These are phyloP conservation scores for Epichloe sp. DNA, from an alignment of 2,329 filamentous ascomycete species.

Conservation along the genomic window DNA sequence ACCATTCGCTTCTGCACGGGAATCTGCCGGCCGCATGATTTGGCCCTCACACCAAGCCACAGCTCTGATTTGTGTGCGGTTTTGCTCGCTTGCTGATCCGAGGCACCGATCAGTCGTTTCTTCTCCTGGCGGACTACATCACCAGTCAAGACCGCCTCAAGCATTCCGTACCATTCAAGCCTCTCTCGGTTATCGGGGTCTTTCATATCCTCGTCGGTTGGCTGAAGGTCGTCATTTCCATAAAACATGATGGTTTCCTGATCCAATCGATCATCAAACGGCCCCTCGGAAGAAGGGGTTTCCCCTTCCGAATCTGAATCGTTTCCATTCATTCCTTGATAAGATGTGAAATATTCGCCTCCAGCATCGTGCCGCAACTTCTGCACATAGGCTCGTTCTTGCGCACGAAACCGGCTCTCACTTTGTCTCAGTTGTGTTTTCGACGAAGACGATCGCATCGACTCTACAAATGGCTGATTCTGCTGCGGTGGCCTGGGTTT, in stretches of 20 bases:
- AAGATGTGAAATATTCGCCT: slow-evolving; percentile 58
- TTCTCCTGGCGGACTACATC: slow-evolving; percentile 98
- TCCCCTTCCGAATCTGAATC: slow-evolving; percentile 87
- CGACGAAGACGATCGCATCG: slow-evolving; percentile 37
- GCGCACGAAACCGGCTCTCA: slow-evolving; percentile 34
- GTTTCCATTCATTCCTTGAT: slow-evolving; percentile 45
- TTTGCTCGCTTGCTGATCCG: slow-evolving; percentile 42
- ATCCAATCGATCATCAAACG: slow-evolving; percentile 78
- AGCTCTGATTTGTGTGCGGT: slow-evolving; percentile 64
- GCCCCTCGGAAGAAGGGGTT: slow-evolving; percentile 71
- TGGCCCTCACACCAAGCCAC: slow-evolving; percentile 80
- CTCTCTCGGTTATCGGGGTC: slow-evolving; percentile 80
- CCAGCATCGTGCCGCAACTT: slow-evolving; percentile 64
- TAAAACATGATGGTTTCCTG: slow-evolving; percentile 90
- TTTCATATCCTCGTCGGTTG: slow-evolving; percentile 78
- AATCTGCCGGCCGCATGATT: slow-evolving; percentile 69
- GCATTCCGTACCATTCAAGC: slow-evolving; percentile 96
- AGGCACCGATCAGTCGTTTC: slow-evolving; percentile 76
- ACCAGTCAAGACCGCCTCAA: slow-evolving; percentile 86
- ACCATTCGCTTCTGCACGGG: slow-evolving; percentile 77
- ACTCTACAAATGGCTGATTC: slow-evolving; percentile 24
- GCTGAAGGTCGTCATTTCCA: slow-evolving; percentile 77
- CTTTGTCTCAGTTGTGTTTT: slow-evolving; percentile 36
- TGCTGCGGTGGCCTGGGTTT: slow-evolving; percentile 27
- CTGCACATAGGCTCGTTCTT: slow-evolving; percentile 92